Percentiles rank a stretch among this genome's conserved stretches.
Evolutionary conservation across 2,329 filamentous ascomycete genomes (phyloP).

Genomic region (Fusarium mundagurra): DNA sequence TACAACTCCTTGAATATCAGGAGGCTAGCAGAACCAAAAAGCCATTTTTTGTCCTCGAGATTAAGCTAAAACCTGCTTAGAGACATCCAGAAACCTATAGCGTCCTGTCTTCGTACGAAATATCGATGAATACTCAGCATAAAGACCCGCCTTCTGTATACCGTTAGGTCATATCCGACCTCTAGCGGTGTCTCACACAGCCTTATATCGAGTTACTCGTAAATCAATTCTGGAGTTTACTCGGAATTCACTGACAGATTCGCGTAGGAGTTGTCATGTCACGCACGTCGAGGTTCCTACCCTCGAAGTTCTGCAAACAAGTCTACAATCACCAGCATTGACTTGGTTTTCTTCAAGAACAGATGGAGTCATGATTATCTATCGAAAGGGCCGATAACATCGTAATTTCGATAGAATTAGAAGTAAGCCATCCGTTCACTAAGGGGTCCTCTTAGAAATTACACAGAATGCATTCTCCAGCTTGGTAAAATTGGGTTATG

Average conservation of each 20-base stretch:
- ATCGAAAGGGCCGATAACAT: neutral
- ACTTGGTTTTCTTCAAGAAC: neutral
- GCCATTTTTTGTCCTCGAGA: neutral
- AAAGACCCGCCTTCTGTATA: neutral
- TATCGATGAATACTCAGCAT: neutral
- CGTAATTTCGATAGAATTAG: no score
- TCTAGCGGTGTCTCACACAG: neutral
- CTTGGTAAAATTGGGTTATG: neutral
- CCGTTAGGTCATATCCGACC: neutral
- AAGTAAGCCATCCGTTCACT: neutral
- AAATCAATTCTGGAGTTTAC: accelerated
- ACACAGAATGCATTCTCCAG: neutral
- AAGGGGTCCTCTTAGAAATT: accelerated
- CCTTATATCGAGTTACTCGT: accelerated
- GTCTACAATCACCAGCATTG: neutral
- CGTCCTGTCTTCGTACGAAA: neutral
- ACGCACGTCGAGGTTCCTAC: neutral
- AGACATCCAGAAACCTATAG: neutral
- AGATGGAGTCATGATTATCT: neutral
- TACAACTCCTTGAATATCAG: neutral
- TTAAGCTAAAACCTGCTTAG: neutral
- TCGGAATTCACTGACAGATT: neutral
- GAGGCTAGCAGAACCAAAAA: neutral
- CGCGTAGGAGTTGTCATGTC: neutral
- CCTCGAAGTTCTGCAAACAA: neutral